These are phyloP conservation scores for Aspergillus pseudonomiae DNA, from an alignment of 2,329 filamentous ascomycete genomes.

Conservation along the genomic window DNA sequence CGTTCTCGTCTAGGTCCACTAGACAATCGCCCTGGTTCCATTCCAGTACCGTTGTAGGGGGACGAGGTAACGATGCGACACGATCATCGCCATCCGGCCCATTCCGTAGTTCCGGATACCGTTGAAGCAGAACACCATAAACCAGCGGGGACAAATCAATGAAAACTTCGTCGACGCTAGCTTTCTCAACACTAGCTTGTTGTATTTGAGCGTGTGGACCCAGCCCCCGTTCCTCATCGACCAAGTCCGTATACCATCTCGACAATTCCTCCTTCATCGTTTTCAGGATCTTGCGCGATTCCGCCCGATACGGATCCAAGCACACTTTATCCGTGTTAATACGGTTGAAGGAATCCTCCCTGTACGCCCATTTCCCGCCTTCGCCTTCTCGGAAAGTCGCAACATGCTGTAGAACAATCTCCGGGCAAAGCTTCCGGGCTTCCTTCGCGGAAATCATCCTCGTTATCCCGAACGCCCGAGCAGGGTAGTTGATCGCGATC, in stretches of 20 bases:
- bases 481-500: constrained; percentile 95
- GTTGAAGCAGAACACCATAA: constrained; percentile 71
- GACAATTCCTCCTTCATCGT: constrained; percentile 76
- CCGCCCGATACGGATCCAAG: constrained; percentile 83
- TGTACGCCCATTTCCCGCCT: constrained; percentile 82
- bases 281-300: constrained; percentile 80
- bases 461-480: constrained; percentile 76
- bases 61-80: constrained; percentile 70
- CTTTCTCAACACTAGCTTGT: constrained; percentile 76
- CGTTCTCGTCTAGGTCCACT: constrained; percentile 71
- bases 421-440: constrained; percentile 82
- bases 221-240: constrained; percentile 17
- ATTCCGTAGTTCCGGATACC: constrained; percentile 71
- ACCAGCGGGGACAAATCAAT: constrained; percentile 86
- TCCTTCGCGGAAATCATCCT: constrained; percentile 79
- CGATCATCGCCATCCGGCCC: constrained; percentile 56
- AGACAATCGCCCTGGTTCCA: constrained; percentile 79
- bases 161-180: constrained; percentile 94
- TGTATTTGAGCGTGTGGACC: constrained; percentile 25
- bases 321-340: constrained; percentile 92
- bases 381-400: constrained; percentile 94
- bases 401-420: constrained; percentile 85
- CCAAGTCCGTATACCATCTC: constrained; percentile 31
- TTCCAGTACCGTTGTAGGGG: constrained; percentile 72
- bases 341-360: constrained; percentile 74